Conservation (phyloP, 805 yeast genomes). For the Candida cerambycidarum region DNA sequence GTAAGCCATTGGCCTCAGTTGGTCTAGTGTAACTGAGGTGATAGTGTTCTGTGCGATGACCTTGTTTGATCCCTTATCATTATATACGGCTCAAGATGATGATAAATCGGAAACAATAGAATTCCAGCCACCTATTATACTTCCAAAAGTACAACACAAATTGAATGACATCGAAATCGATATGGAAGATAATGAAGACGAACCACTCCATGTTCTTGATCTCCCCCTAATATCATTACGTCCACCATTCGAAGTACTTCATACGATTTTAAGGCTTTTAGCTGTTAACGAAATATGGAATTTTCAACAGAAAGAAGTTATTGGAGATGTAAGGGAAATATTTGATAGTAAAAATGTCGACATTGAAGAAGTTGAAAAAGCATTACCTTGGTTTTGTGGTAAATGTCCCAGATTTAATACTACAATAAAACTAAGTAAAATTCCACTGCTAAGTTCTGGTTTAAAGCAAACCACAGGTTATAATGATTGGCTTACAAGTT, state of each 20-base stretch:
- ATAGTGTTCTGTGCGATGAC: constrained; percentile 6
- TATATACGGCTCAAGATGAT: constrained; percentile 30
- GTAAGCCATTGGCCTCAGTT: no score
- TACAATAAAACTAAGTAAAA: constrained; percentile 18
- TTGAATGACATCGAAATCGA: not conserved
- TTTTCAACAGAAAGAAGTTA: constrained; percentile 33
- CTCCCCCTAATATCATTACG: constrained; percentile 49
- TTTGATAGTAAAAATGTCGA: constrained; percentile 37
- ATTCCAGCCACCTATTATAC: not conserved
- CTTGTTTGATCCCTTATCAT: constrained; percentile 35
- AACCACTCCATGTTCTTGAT: constrained; percentile 55
- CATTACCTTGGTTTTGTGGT: constrained; percentile 46
- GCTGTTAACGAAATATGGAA: constrained; percentile 51
- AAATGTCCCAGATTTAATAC: constrained; percentile 34
- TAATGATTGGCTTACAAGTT: constrained; percentile 48
- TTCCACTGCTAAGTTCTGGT: constrained; percentile 28
- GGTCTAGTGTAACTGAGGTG: not conserved
- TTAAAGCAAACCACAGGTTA: constrained; percentile 34
- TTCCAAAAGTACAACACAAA: not conserved
- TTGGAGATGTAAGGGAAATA: constrained; percentile 14
- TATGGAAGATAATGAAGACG: constrained; percentile 13
- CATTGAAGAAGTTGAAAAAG: constrained; percentile 18
- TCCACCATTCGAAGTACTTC: constrained; percentile 50
- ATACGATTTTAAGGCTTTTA: constrained; percentile 47
- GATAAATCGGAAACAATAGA: not conserved